Percentiles rank a stretch among this genome's conserved stretches.
These are phyloP conservation scores for Leishmania lainsoni DNA, from an alignment of 208 protist genomes.

Conservation along the genomic window DNA sequence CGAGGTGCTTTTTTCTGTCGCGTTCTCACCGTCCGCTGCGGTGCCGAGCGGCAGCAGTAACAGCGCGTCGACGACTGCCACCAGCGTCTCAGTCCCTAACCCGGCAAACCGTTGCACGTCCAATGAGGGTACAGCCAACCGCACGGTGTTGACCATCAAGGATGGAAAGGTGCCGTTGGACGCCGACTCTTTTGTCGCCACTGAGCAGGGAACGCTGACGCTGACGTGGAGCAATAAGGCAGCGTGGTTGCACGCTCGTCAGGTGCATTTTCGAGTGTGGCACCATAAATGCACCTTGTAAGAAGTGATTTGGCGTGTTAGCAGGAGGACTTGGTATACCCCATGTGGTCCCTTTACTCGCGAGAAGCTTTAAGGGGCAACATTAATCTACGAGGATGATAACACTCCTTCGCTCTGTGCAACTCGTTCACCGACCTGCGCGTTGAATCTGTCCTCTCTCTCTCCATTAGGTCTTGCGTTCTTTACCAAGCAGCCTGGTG, in stretches of 20 bases:
- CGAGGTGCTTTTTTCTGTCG: constrained; percentile 42
- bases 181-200: constrained; percentile 26
- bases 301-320: neutral
- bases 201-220: constrained; percentile 26
- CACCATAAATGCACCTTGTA: neutral
- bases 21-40: constrained; percentile 12
- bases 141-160: constrained; percentile 18
- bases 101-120: neutral
- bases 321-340: too few relatives aligned
- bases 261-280: constrained; percentile 31
- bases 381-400: neutral
- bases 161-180: constrained; percentile 33
- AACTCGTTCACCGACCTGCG: too few relatives aligned
- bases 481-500: too few relatives aligned
- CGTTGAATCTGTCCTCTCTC: too few relatives aligned
- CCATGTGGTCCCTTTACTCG: too few relatives aligned
- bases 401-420: neutral
- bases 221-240: constrained; percentile 54
- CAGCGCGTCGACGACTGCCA: neutral
- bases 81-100: neutral
- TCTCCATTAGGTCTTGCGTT: too few relatives aligned
- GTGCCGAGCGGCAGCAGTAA: neutral
- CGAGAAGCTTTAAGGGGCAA: too few relatives aligned
- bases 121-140: neutral
- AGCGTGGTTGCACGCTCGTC: constrained; percentile 50